Evolutionary conservation across 352 stramenopile genomes (phyloP), one percentile per base, ranked within the genome.

Genomic region (Aphanomyces invadans): DNA sequence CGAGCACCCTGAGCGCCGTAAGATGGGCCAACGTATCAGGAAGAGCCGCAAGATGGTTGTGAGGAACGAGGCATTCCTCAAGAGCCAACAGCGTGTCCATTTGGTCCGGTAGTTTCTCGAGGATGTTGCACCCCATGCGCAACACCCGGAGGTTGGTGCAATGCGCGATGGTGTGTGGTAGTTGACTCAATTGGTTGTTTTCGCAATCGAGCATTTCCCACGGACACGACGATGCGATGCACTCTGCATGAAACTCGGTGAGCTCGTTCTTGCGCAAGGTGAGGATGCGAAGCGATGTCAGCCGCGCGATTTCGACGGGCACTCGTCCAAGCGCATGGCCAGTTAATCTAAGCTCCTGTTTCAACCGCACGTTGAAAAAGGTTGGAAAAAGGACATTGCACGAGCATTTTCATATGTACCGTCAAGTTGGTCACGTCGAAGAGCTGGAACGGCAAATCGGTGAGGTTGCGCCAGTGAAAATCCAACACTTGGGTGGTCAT

Each of bases 391-490:
- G n/a, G n/a, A n/a, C n/a, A n/a, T n/a, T n/a, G n/a, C n/a, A n/a
- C n/a, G n/a, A n/a, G n/a, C n/a, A n/a, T n/a, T n/a, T n/a, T n/a
- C n/a, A n/a, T n/a, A n/a, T n/a, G n/a, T 67, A 67, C 60, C 11
- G n/a, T 49, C 23, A 67, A 51, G 3, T 46, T 42, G 2, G 19
- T 26, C 10, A 67, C 9, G 28, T 67, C 46, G 25, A 59, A 67
- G 19, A 67, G 32, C 45, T 67, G 46, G 7, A 26, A 39, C 1
- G 60, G 60, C 23, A 67, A 23, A 21, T 36, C 33, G 0, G 73
- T 68, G 19, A 91, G 73, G 12, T 83, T 77, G 28, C 85, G 79
- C 83, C 83, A 91, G 69, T 90, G 83, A 54, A 89, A 85, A 32
- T 83, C 78, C 7, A 91, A 67, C 12, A 73, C 71, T 1, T 73